phyloP scores from a whole-genome alignment of 2,329 filamentous ascomycete species.

The Penicillium sp. region DNA sequence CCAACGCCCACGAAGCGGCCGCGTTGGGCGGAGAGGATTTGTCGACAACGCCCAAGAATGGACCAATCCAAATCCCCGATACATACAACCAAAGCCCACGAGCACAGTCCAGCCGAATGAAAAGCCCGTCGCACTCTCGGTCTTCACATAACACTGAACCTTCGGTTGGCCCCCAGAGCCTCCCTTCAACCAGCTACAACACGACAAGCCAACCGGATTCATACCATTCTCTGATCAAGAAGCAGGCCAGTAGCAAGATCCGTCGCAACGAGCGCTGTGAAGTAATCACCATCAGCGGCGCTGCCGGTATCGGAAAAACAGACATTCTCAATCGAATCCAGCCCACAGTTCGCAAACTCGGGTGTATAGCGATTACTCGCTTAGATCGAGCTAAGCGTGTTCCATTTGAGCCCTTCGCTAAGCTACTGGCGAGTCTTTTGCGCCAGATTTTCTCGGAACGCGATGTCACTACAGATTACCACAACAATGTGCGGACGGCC shows the following conservation, averaged over 20 bases:
- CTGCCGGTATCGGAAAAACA: conserved; percentile 62
- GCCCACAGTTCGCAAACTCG: conserved; percentile 56
- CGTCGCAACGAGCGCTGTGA: conserved; percentile 60
- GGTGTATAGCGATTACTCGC: conserved; percentile 63
- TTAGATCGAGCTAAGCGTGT: conserved; percentile 62
- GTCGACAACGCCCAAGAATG: conserved; percentile 33
- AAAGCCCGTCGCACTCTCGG: conserved; percentile 41
- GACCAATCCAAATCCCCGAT: conserved; percentile 14
- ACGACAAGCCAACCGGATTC: conserved; percentile 35
- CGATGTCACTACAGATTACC: conserved; percentile 63
- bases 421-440: conserved; percentile 62
- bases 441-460: conserved; percentile 67
- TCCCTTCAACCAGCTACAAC: conserved; percentile 32
- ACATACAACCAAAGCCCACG: conserved; percentile 7
- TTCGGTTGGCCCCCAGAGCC: conserved; percentile 35
- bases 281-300: conserved; percentile 59
- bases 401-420: conserved; percentile 64
- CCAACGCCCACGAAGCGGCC: conserved; percentile 40
- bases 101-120: conserved; percentile 29
- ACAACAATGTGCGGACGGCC: conserved; percentile 58
- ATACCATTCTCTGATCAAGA: conserved; percentile 33
- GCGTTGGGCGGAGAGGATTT: conserved; percentile 40
- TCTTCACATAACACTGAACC: conserved; percentile 39
- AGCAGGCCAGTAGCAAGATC: conserved; percentile 51
- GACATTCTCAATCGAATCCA: conserved; percentile 62